phyloP scores from a whole-genome alignment of 306 rosid genomes.

The Chamaecrista fasciculata region DNA sequence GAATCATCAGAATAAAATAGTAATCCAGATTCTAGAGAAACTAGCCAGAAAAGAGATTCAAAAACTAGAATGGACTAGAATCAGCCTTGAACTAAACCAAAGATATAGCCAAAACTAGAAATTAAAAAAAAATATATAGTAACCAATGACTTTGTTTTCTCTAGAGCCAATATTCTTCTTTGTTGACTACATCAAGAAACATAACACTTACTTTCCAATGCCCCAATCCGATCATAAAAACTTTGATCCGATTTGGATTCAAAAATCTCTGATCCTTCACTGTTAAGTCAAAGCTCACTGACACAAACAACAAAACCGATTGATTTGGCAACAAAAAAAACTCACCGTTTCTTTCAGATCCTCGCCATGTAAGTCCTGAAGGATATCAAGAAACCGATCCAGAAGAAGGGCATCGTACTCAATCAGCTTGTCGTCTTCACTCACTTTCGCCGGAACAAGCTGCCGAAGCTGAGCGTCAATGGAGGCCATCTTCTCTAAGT shows the following conservation, averaged over 20 bases:
- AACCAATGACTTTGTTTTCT: background rate
- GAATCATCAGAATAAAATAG: too few relatives aligned
- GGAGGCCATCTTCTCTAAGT: constrained; percentile 87
- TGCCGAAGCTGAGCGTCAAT: constrained; percentile 94
- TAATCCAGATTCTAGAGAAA: too few relatives aligned
- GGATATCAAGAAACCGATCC: constrained; percentile 98
- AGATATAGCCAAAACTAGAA: background rate
- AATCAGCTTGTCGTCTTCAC: constrained; percentile 91
- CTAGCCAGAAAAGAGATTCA: too few relatives aligned
- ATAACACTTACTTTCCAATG: constrained; percentile 10
- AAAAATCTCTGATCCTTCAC: too few relatives aligned
- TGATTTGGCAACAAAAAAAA: constrained; percentile 6
- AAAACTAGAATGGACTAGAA: too few relatives aligned
- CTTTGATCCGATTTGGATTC: background rate
- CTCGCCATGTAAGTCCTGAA: constrained; percentile 97
- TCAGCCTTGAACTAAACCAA: background rate
- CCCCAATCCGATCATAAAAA: constrained; percentile 6
- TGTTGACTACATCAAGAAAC: constrained; percentile 3
- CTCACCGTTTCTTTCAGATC: constrained; percentile 93
- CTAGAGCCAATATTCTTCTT: background rate
- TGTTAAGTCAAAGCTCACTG: background rate
- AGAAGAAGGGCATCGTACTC: constrained; percentile 91
- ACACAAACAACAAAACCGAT: background rate
- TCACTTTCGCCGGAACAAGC: constrained; percentile 80
- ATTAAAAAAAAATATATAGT: background rate